These are phyloP conservation scores for Penicillium chermesinum DNA, from an alignment of 495 filamentous ascomycete species.

Conservation along the genomic window DNA sequence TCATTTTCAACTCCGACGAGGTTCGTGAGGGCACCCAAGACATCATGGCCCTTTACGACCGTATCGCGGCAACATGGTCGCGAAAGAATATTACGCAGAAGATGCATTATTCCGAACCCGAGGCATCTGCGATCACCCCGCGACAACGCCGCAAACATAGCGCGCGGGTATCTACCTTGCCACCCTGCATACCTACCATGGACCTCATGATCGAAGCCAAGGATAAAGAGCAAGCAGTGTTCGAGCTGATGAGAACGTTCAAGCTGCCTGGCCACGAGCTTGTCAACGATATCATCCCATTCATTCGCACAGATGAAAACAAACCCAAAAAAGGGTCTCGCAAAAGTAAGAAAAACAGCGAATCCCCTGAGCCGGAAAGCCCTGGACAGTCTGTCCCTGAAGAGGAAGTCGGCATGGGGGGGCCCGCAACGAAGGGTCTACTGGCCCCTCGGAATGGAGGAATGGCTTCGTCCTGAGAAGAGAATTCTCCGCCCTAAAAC, in stretches of 20 bases:
- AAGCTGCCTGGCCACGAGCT: constrained; percentile 71
- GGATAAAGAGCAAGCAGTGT: constrained; percentile 96
- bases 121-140: constrained; percentile 65
- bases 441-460: constrained; percentile 85
- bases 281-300: constrained; percentile 74
- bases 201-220: constrained; percentile 99
- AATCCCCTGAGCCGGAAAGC: constrained; percentile 47
- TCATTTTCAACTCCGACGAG: constrained; percentile 67
- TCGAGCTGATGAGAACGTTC: constrained; percentile 86
- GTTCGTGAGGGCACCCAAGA: constrained; percentile 84
- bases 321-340: constrained; percentile 49
- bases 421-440: constrained; percentile 80
- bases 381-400: constrained; percentile 48
- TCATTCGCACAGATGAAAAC: constrained; percentile 75
- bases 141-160: constrained; percentile 79
- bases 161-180: constrained; percentile 68
- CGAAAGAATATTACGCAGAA: constrained; percentile 86
- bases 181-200: constrained; percentile 76
- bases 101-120: constrained; percentile 92
- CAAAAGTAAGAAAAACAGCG: constrained; percentile 44
- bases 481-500: constrained; percentile 58
- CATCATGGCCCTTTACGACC: constrained; percentile 62
- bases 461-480: constrained; percentile 81
- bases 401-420: constrained; percentile 82
- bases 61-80: constrained; percentile 81